Evolutionary conservation across 2,329 filamentous ascomycete genomes (phyloP).

Genomic region (Xylaria digitata): DNA sequence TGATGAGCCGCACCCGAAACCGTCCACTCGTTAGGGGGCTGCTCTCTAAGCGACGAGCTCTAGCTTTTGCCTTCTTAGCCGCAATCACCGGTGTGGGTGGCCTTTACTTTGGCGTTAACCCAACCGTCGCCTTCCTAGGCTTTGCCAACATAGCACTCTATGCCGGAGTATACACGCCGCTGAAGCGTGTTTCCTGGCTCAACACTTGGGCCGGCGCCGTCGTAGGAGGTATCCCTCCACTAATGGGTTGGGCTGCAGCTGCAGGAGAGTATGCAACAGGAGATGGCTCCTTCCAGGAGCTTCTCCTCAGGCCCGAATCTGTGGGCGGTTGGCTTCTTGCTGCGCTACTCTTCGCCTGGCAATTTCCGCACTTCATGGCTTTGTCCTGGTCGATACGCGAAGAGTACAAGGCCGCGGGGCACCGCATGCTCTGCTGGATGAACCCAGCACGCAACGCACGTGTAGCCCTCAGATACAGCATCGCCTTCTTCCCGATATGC

Average conservation of each 20-base stretch:
- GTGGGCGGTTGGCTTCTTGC: conserved; percentile 91
- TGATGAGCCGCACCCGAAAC: conserved; percentile 94
- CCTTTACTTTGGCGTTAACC: conserved; percentile 91
- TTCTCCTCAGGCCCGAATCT: conserved; percentile 74
- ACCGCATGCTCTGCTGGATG: conserved; percentile 83
- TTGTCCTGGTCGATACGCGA: conserved; percentile 88
- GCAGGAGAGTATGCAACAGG: conserved; percentile 86
- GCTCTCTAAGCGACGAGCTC: conserved; percentile 75
- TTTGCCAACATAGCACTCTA: conserved; percentile 89
- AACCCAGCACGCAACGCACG: conserved; percentile 87
- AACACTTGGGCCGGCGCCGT: conserved; percentile 97
- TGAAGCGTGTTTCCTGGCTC: conserved; percentile 85
- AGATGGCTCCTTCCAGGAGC: conserved; percentile 79
- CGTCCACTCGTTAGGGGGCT: conserved; percentile 87
- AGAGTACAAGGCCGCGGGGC: conserved; percentile 81
- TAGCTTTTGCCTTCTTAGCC: conserved; percentile 81
- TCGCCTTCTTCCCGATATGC: conserved; percentile 89
- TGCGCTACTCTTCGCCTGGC: conserved; percentile 89
- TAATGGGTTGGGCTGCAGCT: conserved; percentile 98
- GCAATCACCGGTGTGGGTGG: conserved; percentile 76
- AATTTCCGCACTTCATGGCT: conserved; percentile 98
- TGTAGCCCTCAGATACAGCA: conserved; percentile 87
- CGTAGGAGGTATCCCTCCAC: conserved; percentile 90
- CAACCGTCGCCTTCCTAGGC: conserved; percentile 88
- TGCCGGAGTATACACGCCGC: conserved; percentile 89